A percentile compares a stretch with the other conserved stretches of the same genome.
Conservation (phyloP, 2,329 filamentous ascomycete genomes). For the Fusarium cicatricum region DNA sequence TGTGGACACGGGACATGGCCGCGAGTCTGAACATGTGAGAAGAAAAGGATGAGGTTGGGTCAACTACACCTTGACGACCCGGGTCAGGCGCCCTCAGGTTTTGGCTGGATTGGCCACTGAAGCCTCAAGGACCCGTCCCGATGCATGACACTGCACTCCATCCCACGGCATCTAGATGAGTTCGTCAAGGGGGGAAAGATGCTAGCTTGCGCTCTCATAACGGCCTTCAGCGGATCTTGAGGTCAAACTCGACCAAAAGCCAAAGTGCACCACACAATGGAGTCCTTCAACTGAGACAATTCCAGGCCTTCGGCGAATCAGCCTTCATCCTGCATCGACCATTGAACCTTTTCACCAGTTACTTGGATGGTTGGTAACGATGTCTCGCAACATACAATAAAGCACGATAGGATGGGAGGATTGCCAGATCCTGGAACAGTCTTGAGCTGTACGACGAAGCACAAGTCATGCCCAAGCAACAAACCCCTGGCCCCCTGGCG, state of each 20-base stretch:
- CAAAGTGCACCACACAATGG: conserved; percentile 33
- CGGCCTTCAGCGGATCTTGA: background rate
- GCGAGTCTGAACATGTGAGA: conserved; percentile 26
- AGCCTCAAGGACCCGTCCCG: conserved; percentile 31
- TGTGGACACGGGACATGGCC: conserved; percentile 34
- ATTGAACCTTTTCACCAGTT: no score
- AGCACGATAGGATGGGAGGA: conserved; percentile 18
- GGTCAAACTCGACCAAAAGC: conserved; percentile 18
- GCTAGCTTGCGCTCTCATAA: background rate
- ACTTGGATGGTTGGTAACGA: background rate
- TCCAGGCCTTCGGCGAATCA: conserved; percentile 22
- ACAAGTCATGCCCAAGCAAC: conserved; percentile 24
- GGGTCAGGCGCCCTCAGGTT: conserved; percentile 39
- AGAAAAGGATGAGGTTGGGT: conserved; percentile 22
- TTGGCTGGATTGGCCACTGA: conserved; percentile 37
- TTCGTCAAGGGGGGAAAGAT: conserved; percentile 15
- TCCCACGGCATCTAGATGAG: conserved; percentile 16
- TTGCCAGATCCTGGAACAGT: conserved; percentile 32
- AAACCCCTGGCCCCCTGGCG: conserved; percentile 29
- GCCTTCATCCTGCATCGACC: conserved; percentile 2
- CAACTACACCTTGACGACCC: conserved; percentile 31
- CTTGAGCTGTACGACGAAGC: conserved; percentile 35
- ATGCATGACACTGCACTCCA: conserved; percentile 34
- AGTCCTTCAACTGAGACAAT: conserved; percentile 34
- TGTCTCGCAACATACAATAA: conserved; percentile 12